phyloP scores from a whole-genome alignment of 768 basidiomycete species.

The Amyloporia xantha region DNA sequence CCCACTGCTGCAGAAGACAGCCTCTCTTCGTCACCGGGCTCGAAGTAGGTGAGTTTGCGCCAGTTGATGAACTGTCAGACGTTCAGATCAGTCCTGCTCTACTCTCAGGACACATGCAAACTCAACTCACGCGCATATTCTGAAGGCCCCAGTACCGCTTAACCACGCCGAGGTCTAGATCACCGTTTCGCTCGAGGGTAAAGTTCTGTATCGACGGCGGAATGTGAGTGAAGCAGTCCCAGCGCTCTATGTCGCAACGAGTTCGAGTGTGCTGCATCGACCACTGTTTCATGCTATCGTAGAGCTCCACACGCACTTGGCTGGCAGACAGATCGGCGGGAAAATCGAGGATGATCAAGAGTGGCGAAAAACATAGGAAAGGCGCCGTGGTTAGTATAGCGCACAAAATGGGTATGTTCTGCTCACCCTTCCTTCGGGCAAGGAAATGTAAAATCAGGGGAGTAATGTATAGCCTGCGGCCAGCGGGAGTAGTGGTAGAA shows the following conservation, averaged over 20 bases:
- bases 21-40: not conserved
- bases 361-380: too few relatives aligned
- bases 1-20: not conserved
- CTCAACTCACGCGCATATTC: conserved; percentile 9
- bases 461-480: not conserved
- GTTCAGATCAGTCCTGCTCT: not conserved
- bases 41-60: not conserved
- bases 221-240: too few relatives aligned
- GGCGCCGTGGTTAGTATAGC: too few relatives aligned
- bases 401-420: not conserved
- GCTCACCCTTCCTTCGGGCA: not conserved
- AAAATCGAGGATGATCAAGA: not conserved
- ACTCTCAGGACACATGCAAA: not conserved
- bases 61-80: not conserved
- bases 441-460: not conserved
- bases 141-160: conserved; percentile 8
- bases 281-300: not conserved
- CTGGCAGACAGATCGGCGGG: not conserved
- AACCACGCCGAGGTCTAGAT: conserved; percentile 5
- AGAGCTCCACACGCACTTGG: not conserved
- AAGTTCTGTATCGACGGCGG: not conserved
- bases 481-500: too few relatives aligned
- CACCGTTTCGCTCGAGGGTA: not conserved
- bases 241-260: too few relatives aligned
- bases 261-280: too few relatives aligned